phyloP scores from a whole-genome alignment of 345 rosid genomes.

The Camelina neglecta region DNA sequence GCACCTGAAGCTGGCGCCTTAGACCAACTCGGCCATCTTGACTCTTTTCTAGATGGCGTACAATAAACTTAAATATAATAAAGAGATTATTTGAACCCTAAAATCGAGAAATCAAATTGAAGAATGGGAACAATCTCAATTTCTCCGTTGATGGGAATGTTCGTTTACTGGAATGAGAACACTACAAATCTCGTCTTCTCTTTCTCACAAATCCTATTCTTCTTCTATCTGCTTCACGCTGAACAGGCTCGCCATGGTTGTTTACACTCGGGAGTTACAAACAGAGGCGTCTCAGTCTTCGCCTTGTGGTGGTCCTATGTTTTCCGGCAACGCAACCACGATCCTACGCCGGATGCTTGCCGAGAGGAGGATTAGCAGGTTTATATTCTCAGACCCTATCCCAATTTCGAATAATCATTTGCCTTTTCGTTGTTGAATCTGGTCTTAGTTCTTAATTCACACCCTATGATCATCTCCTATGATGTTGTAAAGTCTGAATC shows the following conservation, averaged over 20 bases:
- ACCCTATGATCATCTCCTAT: neutral
- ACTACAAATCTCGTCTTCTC: conserved; percentile 37
- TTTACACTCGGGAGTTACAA: conserved; percentile 39
- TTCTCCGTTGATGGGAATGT: conserved; percentile 38
- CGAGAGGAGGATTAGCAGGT: conserved; percentile 69
- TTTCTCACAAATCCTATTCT: conserved; percentile 38
- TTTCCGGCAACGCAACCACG: conserved; percentile 72
- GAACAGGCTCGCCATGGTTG: conserved; percentile 30
- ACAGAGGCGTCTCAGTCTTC: conserved; percentile 40
- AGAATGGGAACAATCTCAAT: neutral
- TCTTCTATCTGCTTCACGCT: conserved; percentile 24
- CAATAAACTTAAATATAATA: neutral
- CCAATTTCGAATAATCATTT: neutral
- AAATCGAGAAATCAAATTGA: neutral
- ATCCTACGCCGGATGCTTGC: conserved; percentile 71
- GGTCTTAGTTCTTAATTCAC: neutral
- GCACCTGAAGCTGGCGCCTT: conserved; percentile 97
- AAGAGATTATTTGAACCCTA: conserved; percentile 37
- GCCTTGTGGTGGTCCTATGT: conserved; percentile 64
- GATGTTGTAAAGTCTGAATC: conserved; percentile 20
- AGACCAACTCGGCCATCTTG: conserved; percentile 99
- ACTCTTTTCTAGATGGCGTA: neutral
- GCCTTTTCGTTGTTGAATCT: neutral
- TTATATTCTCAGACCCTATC: neutral
- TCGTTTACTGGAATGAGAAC: conserved; percentile 50